These are phyloP conservation scores for Kwoniella dendrophila DNA, from an alignment of 768 basidiomycete species.

Conservation along the genomic window DNA sequence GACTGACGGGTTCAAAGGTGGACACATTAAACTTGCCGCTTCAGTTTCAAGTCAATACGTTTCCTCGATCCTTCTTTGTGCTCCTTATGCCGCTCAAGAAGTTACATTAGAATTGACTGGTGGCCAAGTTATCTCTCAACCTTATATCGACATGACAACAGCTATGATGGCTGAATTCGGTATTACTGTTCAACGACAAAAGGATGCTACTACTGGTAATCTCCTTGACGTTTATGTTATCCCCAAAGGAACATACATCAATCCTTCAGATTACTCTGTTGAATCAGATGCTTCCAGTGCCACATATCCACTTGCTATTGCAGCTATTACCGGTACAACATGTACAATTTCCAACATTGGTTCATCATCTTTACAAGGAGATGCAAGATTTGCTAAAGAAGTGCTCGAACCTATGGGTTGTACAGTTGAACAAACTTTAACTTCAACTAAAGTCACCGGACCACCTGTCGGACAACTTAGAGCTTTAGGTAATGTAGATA, in stretches of 20 bases:
- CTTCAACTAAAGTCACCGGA: conserved; percentile 87
- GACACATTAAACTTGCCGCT: conserved; percentile 81
- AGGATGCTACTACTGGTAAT: conserved; percentile 66
- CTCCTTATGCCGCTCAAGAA: conserved; percentile 84
- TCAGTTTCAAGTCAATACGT: conserved; percentile 98
- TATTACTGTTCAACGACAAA: conserved; percentile 69
- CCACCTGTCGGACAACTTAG: conserved; percentile 79
- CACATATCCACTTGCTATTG: conserved; percentile 94
- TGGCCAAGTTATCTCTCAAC: conserved; percentile 95
- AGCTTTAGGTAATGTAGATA: conserved; percentile 84
- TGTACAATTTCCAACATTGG: conserved; percentile 95
- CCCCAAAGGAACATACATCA: conserved; percentile 72
- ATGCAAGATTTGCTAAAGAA: conserved; percentile 90
- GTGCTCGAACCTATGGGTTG: conserved; percentile 96
- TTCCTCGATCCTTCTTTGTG: conserved; percentile 92
- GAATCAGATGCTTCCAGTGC: conserved; percentile 91
- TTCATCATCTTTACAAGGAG: conserved; percentile 87
- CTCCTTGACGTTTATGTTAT: conserved; percentile 81
- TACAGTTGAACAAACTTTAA: conserved; percentile 78
- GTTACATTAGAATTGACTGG: conserved; percentile 87
- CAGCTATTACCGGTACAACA: conserved; percentile 93
- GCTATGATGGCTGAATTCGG: conserved; percentile 97
- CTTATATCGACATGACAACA: conserved; percentile 99
- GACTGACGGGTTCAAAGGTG: conserved; percentile 73
- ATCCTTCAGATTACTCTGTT: conserved; percentile 80